These are phyloP conservation scores for Phytophthora pseudosyringae DNA, from an alignment of 352 stramenopile species.

Conservation along the genomic window DNA sequence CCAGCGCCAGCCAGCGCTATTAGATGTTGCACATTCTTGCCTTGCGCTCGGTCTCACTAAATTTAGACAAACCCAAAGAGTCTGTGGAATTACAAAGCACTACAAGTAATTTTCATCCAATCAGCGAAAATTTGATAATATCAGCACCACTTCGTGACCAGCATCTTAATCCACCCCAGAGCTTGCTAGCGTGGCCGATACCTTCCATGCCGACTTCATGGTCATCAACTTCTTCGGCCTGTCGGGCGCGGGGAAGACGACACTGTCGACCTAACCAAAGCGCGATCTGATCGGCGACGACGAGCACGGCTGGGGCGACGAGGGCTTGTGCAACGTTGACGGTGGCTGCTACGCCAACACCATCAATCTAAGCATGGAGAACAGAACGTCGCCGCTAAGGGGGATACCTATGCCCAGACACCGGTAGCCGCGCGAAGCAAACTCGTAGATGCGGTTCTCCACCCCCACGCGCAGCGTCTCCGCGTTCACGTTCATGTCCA, in stretches of 20 bases:
- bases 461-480: constrained; percentile 65
- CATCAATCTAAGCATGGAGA: constrained; percentile 95
- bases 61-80: no score
- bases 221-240: constrained; percentile 99
- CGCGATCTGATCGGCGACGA: constrained; percentile 81
- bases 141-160: no score
- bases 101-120: no score
- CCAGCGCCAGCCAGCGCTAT: no score
- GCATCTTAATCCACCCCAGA: constrained; percentile 95
- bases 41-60: no score
- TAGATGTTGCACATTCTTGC: no score
- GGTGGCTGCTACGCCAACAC: constrained; percentile 99
- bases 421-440: constrained; percentile 71
- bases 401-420: constrained; percentile 68
- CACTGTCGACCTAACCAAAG: constrained; percentile 90
- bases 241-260: constrained; percentile 92
- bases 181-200: constrained; percentile 84
- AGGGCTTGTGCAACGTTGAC: constrained; percentile 99
- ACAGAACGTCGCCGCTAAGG: constrained; percentile 60
- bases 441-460: constrained; percentile 86
- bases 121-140: no score
- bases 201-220: constrained; percentile 97
- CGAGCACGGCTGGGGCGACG: constrained; percentile 98
- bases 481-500: constrained; percentile 81
- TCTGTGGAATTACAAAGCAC: no score